Evolutionary conservation across 2,329 filamentous ascomycete species (phyloP).

Genomic region (Claviceps maximensis): DNA sequence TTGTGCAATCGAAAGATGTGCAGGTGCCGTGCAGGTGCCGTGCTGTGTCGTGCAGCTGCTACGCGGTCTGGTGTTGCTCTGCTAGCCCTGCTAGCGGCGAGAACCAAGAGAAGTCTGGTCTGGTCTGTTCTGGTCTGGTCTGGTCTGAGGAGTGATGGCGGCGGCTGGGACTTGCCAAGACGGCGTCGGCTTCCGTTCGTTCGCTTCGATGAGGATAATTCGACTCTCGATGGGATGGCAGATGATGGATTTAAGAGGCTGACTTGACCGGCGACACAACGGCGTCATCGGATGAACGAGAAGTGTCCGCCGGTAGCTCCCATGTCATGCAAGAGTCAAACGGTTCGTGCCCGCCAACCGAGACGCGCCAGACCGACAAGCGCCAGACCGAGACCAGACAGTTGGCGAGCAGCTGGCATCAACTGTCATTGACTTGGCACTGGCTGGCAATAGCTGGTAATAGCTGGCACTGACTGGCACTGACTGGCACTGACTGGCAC

Average conservation of each 20-base stretch:
- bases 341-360: background rate
- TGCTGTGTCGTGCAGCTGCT: background rate
- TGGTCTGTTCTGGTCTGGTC: too few relatives aligned
- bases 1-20: too few relatives aligned
- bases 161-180: background rate
- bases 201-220: background rate
- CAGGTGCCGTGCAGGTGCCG: too few relatives aligned
- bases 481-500: too few relatives aligned
- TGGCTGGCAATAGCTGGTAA: background rate
- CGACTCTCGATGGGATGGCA: background rate
- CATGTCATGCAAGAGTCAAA: background rate
- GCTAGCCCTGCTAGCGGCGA: too few relatives aligned
- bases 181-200: background rate
- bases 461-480: too few relatives aligned
- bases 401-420: background rate
- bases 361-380: background rate
- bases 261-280: background rate
- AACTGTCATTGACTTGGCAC: background rate
- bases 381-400: background rate
- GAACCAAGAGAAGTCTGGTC: too few relatives aligned
- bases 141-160: background rate
- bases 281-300: conserved; percentile 1
- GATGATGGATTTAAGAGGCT: background rate
- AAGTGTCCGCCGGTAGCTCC: conserved; percentile 1
- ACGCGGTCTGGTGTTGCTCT: too few relatives aligned